Conservation (phyloP, 2,329 filamentous ascomycete species). For the Sclerotinia spermophila region DNA sequence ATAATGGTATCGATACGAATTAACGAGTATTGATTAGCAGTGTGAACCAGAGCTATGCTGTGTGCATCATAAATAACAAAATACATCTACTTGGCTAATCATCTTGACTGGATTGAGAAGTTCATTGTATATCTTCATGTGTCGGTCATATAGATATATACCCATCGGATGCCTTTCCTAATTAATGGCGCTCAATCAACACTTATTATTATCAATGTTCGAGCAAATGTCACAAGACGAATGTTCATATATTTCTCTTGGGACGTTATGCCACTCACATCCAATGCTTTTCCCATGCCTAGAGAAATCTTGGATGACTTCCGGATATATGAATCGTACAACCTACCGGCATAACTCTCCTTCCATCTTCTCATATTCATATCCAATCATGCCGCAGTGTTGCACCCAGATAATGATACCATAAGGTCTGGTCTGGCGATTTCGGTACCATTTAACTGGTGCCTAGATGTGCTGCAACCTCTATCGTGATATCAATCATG, state of each 20-base stretch:
- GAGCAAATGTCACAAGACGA: neutral
- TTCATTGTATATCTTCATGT: neutral
- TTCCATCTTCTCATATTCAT: neutral
- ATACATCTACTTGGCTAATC: neutral
- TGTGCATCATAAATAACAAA: neutral
- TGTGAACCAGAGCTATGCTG: neutral
- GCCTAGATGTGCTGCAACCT: slow-evolving; percentile 3
- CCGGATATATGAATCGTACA: neutral
- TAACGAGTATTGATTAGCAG: neutral
- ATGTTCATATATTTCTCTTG: neutral
- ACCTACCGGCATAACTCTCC: neutral
- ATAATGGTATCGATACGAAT: too few species aligned
- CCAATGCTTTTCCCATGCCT: neutral
- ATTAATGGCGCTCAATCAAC: neutral
- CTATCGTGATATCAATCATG: neutral
- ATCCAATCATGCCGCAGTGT: neutral
- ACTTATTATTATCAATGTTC: neutral
- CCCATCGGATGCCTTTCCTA: neutral
- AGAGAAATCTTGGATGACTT: neutral
- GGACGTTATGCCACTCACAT: neutral
- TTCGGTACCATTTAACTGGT: slow-evolving; percentile 2
- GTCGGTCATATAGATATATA: neutral
- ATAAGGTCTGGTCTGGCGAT: neutral
- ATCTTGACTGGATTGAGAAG: neutral
- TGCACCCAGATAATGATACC: neutral